A percentile compares a stretch with the other conserved stretches of the same genome.
These are phyloP conservation scores for Teratosphaeria viscida DNA, from an alignment of 2,329 filamentous ascomycete species.

Conservation along the genomic window DNA sequence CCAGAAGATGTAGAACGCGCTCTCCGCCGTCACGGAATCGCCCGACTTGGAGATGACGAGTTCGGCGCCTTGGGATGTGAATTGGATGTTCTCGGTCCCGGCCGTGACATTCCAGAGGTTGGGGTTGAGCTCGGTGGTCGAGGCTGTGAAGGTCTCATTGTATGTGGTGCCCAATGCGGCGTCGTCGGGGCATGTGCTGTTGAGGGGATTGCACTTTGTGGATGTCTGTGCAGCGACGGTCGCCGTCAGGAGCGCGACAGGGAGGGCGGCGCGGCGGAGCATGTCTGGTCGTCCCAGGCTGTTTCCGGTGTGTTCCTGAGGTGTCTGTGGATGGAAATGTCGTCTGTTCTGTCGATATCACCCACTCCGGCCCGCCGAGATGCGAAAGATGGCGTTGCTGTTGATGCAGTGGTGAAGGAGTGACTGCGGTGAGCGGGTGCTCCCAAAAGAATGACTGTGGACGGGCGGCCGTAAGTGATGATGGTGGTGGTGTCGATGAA, in stretches of 20 bases:
- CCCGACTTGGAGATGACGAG: slow-evolving; percentile 61
- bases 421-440: not conserved
- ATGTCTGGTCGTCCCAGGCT: slow-evolving; percentile 1
- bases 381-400: not conserved
- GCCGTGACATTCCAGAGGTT: slow-evolving; percentile 44
- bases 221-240: slow-evolving; percentile 56
- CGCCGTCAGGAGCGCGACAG: slow-evolving; percentile 15
- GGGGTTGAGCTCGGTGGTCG: slow-evolving; percentile 36
- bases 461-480: not conserved
- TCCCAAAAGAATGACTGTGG: not conserved
- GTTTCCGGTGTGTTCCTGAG: not conserved
- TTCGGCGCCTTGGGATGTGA: slow-evolving; percentile 47
- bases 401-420: not conserved
- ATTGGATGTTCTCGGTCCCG: slow-evolving; percentile 51
- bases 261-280: slow-evolving; percentile 11
- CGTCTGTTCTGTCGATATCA: not conserved
- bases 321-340: not conserved
- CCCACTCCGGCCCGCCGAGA: not conserved
- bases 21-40: slow-evolving; percentile 67
- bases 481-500: not conserved
- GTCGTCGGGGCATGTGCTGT: slow-evolving; percentile 58
- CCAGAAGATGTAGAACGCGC: slow-evolving; percentile 78
- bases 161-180: slow-evolving; percentile 57
- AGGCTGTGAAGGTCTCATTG: slow-evolving; percentile 55
- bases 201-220: slow-evolving; percentile 67